Evolutionary conservation across 139 green algal species (phyloP), one percentile per base, ranked within the genome.

Genomic region (Chlamydomonas eustigma): DNA sequence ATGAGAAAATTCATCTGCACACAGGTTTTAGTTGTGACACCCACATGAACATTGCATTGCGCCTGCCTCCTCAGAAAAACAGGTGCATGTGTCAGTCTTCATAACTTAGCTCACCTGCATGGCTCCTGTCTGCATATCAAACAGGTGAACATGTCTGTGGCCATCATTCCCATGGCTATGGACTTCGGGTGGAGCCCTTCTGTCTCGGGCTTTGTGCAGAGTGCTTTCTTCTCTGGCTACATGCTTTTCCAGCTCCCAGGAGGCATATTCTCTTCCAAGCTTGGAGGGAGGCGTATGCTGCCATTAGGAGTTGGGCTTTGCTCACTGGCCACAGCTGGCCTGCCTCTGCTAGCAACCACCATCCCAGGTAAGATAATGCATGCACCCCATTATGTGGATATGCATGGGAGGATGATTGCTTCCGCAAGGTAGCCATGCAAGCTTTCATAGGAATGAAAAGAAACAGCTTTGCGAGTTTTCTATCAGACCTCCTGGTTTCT

Each of bases 81-180:
- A n/a, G n/a, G n/a, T n/a, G 52, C 12, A 34, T 5, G 24, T 4
- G 4, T 25, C 36, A 63, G 68, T 2, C 34, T 25, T n/a, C 32
- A 12, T 36, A 51, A 31, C 24, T 8, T 18, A 3, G 33, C 8
- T 22, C 12, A 76, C 25, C 69, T 32, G 4, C 69, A 33, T 37
- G 12, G 44, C 44, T 28, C 12, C 4, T 44, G 30, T 35, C 32
- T 37, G 34, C 3, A 8, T 18, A 36, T 37, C 32, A 1, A 33
- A 30, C 2, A 95, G 81, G 90, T 99, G 38, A 99, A 98, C 83
- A 96, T 99, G 74, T 91, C 78, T 4, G 89, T 99, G 1, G 94
- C 95, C 51, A 97, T 99, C 78, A 95, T 99, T 50, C 92, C 96
- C 12, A 99, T 99, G 94, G 85, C 92, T 3, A 83, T 90, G 18